phyloP scores from a whole-genome alignment of 2,329 filamentous ascomycete genomes.

The Apiospora phragmitis region DNA sequence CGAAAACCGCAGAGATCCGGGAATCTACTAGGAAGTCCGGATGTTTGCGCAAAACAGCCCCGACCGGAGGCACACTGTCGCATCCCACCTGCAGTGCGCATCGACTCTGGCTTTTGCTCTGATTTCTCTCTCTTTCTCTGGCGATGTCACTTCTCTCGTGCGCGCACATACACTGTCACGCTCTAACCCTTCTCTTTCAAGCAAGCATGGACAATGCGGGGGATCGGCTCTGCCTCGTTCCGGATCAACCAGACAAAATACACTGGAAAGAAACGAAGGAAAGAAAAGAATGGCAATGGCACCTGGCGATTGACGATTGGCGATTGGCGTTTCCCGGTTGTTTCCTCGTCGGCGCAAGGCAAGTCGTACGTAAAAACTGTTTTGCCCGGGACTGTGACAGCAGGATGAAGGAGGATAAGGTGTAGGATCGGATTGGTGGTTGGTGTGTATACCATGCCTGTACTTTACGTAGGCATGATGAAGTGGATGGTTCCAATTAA shows the following conservation, averaged over 20 bases:
- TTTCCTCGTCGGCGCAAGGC: background rate
- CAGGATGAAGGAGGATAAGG: background rate
- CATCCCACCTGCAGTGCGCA: constrained; percentile 4
- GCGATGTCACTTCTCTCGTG: background rate
- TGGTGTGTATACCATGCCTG: background rate
- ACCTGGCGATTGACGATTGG: background rate
- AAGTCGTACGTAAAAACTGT: background rate
- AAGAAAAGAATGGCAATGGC: background rate
- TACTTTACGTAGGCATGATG: constrained; percentile 4
- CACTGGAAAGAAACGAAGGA: background rate
- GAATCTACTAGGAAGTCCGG: constrained; percentile 10
- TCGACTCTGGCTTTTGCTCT: background rate
- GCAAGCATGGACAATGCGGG: constrained; percentile 3
- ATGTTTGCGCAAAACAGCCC: constrained; percentile 9
- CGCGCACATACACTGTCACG: background rate
- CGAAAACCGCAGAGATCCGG: constrained; percentile 9
- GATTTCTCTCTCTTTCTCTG: background rate
- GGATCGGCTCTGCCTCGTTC: background rate
- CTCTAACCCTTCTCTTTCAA: background rate
- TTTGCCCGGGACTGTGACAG: background rate
- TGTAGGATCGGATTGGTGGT: constrained; percentile 2
- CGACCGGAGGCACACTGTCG: background rate
- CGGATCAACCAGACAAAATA: constrained; percentile 3
- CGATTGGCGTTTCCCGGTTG: background rate
- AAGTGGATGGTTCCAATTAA: constrained; percentile 3